A percentile compares a stretch with the other conserved stretches of the same genome.
Evolutionary conservation across 106 monocot species (phyloP).

Genomic region (Phalaenopsis aphrodite): DNA sequence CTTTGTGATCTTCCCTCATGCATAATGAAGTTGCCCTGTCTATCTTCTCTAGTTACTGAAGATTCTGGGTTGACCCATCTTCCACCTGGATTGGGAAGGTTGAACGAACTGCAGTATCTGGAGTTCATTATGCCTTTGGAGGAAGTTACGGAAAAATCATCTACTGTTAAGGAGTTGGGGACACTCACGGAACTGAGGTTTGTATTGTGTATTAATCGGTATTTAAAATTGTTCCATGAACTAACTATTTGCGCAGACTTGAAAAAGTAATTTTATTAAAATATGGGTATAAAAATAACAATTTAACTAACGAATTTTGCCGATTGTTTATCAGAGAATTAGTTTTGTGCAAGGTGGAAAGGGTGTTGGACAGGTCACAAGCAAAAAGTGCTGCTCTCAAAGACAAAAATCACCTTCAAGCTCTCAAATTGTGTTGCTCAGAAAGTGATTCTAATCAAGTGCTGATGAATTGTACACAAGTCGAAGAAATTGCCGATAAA

Average conservation of each 20-base stretch:
- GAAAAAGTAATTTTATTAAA: too few relatives aligned
- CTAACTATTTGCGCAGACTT: neutral
- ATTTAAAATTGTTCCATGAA: neutral
- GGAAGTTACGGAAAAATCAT: neutral
- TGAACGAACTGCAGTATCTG: neutral
- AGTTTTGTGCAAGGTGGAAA: slow-evolving; percentile 10
- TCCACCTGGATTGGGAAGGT: neutral
- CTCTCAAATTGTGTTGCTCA: neutral
- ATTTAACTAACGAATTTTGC: neutral
- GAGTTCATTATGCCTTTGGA: neutral
- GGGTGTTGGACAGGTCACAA: neutral
- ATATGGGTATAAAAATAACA: neutral
- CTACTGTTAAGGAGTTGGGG: neutral
- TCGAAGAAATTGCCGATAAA: neutral
- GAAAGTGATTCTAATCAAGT: too few relatives aligned
- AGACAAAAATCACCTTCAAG: slow-evolving; percentile 2
- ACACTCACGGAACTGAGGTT: neutral
- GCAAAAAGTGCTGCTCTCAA: slow-evolving; percentile 4
- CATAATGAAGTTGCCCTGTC: neutral
- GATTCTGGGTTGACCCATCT: neutral
- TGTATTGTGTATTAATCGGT: neutral
- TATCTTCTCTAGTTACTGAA: neutral
- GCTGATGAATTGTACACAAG: neutral
- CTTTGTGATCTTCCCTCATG: neutral
- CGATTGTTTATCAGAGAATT: neutral